Conservation (phyloP, 768 basidiomycete species). For the Mrakia blollopis region DNA sequence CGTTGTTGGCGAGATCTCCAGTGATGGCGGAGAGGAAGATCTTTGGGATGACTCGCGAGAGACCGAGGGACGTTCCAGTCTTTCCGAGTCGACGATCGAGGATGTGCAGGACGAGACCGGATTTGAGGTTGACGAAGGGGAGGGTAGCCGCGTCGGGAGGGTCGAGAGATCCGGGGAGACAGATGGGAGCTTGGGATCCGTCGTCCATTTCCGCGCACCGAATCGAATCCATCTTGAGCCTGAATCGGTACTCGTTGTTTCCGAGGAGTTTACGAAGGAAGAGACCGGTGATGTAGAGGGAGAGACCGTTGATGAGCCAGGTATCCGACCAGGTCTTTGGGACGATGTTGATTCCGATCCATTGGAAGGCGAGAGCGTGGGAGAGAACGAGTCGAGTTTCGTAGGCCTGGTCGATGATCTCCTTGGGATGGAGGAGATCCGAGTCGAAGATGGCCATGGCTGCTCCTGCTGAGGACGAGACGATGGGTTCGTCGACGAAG, state of each 20-base stretch:
- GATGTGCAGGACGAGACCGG: conserved; percentile 93
- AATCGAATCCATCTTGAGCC: conserved; percentile 93
- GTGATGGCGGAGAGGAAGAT: conserved; percentile 89
- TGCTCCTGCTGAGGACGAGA: conserved; percentile 76
- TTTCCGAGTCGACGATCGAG: conserved; percentile 90
- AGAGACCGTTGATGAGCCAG: conserved; percentile 94
- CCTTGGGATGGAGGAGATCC: conserved; percentile 79
- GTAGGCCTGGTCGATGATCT: conserved; percentile 86
- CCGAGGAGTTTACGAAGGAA: conserved; percentile 83
- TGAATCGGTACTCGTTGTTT: conserved; percentile 93
- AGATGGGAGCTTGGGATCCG: conserved; percentile 85
- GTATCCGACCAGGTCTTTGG: conserved; percentile 88
- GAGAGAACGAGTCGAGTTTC: conserved; percentile 80
- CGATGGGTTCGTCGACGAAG: conserved; percentile 83
- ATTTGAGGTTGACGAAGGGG: conserved; percentile 89
- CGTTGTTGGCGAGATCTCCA: conserved; percentile 79
- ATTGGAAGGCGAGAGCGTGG: conserved; percentile 89
- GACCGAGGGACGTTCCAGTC: conserved; percentile 86
- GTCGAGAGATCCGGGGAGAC: conserved; percentile 76
- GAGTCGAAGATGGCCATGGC: conserved; percentile 71
- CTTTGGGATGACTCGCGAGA: conserved; percentile 91
- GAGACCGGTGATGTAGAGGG: conserved; percentile 80
- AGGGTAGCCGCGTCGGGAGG: conserved; percentile 74
- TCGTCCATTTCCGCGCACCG: conserved; percentile 81
- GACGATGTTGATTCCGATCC: conserved; percentile 94